Base-by-base conservation (phyloP, 768 basidiomycete genomes). In the Suillus ampliporus region DNA sequence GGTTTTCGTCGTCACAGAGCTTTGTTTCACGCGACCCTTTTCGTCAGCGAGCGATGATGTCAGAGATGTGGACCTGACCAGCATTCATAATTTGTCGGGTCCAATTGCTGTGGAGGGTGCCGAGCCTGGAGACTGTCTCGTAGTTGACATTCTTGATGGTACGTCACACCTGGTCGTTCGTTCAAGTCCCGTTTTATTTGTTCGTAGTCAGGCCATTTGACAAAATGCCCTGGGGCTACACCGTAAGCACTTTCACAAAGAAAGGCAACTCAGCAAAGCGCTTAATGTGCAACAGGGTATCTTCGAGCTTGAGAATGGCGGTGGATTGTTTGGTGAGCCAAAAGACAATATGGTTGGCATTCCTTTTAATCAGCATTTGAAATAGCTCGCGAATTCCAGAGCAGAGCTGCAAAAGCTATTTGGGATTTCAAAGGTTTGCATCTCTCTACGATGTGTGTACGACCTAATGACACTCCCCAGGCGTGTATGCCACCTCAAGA, bases 141-240 rank as follows among this genome's bases (percentile, higher is more conserved):
- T 91, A 9, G 88, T 93, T 4, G 91, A 93, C 61, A 90, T 93
- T 61, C 75, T 93, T n/a, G 89, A 92, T 68, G 85, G 88, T 89
- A 66, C 47, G 23, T 15, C 15, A 35, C 0, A 26, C 46, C 19
- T 50, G 8, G 2, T 61, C 8, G 6, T 51, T 63, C 10, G 41
- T n/a, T 4, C 11, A 34, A 28, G 15, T 26, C 1, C 15, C 58
- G 19, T 61, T 40, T 3, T 21, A 43, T 19, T 10, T 14, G 38
- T 60, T 34, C 41, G 26, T 53, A 89, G 89, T 89, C 57, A 79
- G 76, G 40, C 85, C 88, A 10, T 89, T 89, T 63, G 88, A 89
- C 44, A 83, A 89, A 70, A 89, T 89, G 89, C 89, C 89, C 0
- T 93, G 90, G 91, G 91, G 91, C 0, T 92, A 91, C 69, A 90